Base-by-base conservation (phyloP, 1,139 yeast species). In the Saccharomycopsis phalli region DNA sequence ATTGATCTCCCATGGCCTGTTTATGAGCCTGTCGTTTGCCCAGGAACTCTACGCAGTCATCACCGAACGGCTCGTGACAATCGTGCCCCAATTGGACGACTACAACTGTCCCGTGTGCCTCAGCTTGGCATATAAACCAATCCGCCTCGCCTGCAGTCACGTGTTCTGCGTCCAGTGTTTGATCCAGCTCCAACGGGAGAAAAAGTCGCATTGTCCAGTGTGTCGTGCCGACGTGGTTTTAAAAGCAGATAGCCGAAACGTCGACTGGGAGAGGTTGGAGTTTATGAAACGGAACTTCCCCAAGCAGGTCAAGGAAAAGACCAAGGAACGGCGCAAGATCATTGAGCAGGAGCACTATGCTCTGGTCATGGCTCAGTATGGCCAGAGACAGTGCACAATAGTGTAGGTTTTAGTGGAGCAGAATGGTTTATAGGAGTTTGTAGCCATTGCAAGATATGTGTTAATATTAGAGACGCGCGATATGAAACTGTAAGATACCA, bases 41-140 rank as follows among this genome's bases (percentile, higher is more conserved):
- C 72, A 69, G 47, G 65, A 69, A 21, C 66, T 77, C 13, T 76
- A 81, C 52, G 68, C 59, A 38, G 65, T 76, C 13, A 74, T 81
- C 39, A 73, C 79, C 31, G 62, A 64, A 14, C 67, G 74, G 10
- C 56, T 81, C 11, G 55, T 80, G 29, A 68, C 71, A 16, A 56
- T 80, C 3, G 63, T 80, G 1, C 91, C 91, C 1, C 88, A 80
- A 54, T 59, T 81, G 14, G 88, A 81, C 40, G 91, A 81, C 54
- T 81, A 77, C 51, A 63, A 74, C 2, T 81, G 91, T 54, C 87
- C 88, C 1, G 73, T 81, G 6, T 81, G 91, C 53, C 70, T 74
- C 56, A 67, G 72, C 3, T 68, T 81, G 31, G 86, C 87, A 0
- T 80, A 69, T 57, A 79, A 79, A 51, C 91, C 91, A 1, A 76